Conservation (phyloP, 106 monocot genomes). For the Dioscorea zingiberensis region DNA sequence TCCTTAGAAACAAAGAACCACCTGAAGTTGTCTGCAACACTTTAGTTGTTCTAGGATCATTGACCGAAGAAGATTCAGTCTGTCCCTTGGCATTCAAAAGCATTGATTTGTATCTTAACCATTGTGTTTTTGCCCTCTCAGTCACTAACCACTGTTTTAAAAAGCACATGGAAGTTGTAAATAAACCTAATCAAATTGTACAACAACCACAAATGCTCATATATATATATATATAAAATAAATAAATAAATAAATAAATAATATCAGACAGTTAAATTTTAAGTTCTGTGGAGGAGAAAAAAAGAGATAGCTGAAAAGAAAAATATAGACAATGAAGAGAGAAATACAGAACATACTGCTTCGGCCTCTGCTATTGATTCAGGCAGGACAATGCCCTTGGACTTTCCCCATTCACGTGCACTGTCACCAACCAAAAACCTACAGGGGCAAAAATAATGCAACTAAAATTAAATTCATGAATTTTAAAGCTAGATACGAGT, state of each 20-base stretch:
- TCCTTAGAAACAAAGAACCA: background rate
- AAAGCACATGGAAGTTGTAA: background rate
- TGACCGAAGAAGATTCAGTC: conserved; percentile 6
- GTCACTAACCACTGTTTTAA: conserved; percentile 75
- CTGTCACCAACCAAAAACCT: conserved; percentile 96
- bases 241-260: no score
- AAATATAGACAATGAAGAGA: background rate
- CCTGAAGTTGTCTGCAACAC: conserved; percentile 16
- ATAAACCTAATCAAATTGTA: conserved; percentile 1
- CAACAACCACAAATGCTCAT: background rate
- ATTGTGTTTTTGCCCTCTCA: conserved; percentile 65
- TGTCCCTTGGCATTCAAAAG: conserved; percentile 52
- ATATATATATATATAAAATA: no score
- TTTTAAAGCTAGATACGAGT: background rate
- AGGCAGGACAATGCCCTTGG: conserved; percentile 49
- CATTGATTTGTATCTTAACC: conserved; percentile 82
- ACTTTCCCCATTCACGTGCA: conserved; percentile 82
- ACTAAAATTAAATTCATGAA: background rate
- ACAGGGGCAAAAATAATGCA: background rate
- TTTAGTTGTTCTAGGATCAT: background rate
- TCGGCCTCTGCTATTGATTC: conserved; percentile 44
- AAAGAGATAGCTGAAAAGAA: conserved; percentile 2
- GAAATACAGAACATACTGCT: conserved; percentile 23
- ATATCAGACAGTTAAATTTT: background rate
- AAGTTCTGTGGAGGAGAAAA: background rate